Base-by-base conservation (phyloP, 2,329 filamentous ascomycete genomes). In the Trichophyton mentagrophytes region DNA sequence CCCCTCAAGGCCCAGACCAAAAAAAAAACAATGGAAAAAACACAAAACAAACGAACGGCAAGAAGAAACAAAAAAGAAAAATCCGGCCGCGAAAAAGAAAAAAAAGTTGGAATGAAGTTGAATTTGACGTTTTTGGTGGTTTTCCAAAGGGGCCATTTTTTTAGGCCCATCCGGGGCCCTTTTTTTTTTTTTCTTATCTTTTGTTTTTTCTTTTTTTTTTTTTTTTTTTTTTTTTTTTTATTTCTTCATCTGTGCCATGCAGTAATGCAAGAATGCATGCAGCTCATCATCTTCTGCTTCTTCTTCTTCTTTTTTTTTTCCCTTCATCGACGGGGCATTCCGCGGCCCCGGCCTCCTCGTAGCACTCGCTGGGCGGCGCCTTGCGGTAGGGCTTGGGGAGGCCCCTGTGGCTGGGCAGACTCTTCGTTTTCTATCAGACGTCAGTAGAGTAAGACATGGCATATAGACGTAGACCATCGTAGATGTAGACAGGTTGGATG, bases 361-460 rank as follows among this genome's bases (percentile, higher is more conserved):
- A 97, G 77, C 47, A 90, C 92, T 70, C 92, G 82, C 79, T 97
- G 92, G 9, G 92, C 91, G 22, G 92, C 91, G 66, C 88, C 88
- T 0, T 86, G 86, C 3, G 88, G 88, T 66, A 91, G 78, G 20
- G 84, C 82, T 74, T 88, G 81, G 61, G 84, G 82, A 0, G 92
- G 92, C 7, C 85, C 90, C 74, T 95, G 89, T 25, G 91, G 88
- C 73, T 85, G 80, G 68, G 86, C 82, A 69, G 89, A 95, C 79
- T 97, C 91, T 79, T 99, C 90, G 76, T 99, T 99, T 77, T 83
- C 80, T 82, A 62, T 36, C 22, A 17, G n/a, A 59, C 49, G 57
- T 22, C 30, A 57, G 15, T 53, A 60, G 38, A 30, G 27, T 30
- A 7, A 7, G 27, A 30, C 27, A 7, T 30, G 6, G 27, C 1